phyloP scores from a whole-genome alignment of 768 basidiomycete genomes.

The Leccinellum albellum region DNA sequence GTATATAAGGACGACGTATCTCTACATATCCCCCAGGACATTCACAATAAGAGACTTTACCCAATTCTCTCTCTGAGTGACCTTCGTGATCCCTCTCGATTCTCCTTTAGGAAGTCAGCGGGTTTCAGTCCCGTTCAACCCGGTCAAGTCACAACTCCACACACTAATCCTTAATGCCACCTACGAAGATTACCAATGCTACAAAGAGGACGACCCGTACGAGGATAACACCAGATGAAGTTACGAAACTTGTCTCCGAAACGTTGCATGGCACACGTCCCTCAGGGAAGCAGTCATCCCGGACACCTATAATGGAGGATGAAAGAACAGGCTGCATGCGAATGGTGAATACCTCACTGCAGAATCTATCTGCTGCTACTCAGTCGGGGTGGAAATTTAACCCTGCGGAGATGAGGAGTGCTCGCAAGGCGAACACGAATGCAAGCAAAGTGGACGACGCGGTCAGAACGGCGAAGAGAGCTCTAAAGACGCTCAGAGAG shows the following conservation, averaged over 20 bases:
- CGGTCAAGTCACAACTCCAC: neutral
- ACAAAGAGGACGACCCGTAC: constrained; percentile 14
- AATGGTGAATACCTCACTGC: constrained; percentile 58
- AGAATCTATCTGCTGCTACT: constrained; percentile 47
- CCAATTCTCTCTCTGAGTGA: too few species aligned
- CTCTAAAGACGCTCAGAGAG: constrained; percentile 45
- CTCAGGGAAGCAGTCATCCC: constrained; percentile 23
- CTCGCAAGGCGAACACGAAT: constrained; percentile 17
- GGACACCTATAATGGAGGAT: constrained; percentile 29
- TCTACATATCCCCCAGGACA: too few species aligned
- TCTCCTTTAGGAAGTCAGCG: too few species aligned
- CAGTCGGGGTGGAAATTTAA: constrained; percentile 60
- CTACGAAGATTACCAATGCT: constrained; percentile 1
- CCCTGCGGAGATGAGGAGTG: constrained; percentile 24
- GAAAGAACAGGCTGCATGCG: constrained; percentile 52
- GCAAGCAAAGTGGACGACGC: constrained; percentile 35
- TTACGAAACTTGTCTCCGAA: constrained; percentile 23
- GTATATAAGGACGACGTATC: too few species aligned
- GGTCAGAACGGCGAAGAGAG: constrained; percentile 35
- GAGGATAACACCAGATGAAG: constrained; percentile 2
- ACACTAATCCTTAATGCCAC: constrained; percentile 6
- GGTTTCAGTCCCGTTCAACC: neutral
- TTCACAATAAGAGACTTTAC: too few species aligned
- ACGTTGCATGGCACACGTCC: constrained; percentile 27
- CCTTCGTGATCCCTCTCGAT: too few species aligned